These are phyloP conservation scores for Lachnellula suecica DNA, from an alignment of 2,329 filamentous ascomycete species.

Conservation along the genomic window DNA sequence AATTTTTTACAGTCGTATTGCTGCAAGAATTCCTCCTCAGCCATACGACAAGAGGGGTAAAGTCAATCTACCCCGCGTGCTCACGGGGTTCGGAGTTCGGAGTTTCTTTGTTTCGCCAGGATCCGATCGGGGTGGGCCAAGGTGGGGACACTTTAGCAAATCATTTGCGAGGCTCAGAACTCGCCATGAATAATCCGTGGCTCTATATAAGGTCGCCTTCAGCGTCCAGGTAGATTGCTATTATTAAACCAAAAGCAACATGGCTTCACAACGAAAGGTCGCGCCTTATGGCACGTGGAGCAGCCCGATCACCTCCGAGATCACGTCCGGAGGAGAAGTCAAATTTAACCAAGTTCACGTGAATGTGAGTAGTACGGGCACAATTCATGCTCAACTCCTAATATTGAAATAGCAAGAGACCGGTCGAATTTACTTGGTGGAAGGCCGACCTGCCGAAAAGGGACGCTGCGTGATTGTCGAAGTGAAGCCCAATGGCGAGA, in stretches of 20 bases:
- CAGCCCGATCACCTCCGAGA: slow-evolving; percentile 38
- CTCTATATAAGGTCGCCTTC: neutral
- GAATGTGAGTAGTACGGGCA: slow-evolving; percentile 17
- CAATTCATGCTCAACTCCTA: slow-evolving; percentile 6
- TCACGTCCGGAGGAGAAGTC: slow-evolving; percentile 34
- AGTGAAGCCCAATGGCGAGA: slow-evolving; percentile 32
- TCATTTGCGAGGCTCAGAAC: no score
- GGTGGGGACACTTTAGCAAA: no score
- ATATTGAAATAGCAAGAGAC: slow-evolving; percentile 22
- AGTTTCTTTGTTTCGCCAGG: no score
- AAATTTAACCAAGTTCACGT: slow-evolving; percentile 31
- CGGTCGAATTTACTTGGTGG: slow-evolving; percentile 35
- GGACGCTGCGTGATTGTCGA: slow-evolving; percentile 47
- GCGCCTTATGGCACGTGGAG: slow-evolving; percentile 38
- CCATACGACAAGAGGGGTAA: no score
- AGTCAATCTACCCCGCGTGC: no score
- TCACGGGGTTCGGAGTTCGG: no score
- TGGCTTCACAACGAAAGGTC: slow-evolving; percentile 10
- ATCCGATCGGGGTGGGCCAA: no score
- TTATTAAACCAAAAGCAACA: slow-evolving; percentile 4
- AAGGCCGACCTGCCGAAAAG: slow-evolving; percentile 35
- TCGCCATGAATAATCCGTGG: no score
- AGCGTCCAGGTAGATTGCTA: neutral
- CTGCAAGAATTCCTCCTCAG: no score
- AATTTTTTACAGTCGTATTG: no score